Evolutionary conservation across 805 yeast species (phyloP), one percentile per base, ranked within the genome.

Genomic region (Isabelozyma gotoi): DNA sequence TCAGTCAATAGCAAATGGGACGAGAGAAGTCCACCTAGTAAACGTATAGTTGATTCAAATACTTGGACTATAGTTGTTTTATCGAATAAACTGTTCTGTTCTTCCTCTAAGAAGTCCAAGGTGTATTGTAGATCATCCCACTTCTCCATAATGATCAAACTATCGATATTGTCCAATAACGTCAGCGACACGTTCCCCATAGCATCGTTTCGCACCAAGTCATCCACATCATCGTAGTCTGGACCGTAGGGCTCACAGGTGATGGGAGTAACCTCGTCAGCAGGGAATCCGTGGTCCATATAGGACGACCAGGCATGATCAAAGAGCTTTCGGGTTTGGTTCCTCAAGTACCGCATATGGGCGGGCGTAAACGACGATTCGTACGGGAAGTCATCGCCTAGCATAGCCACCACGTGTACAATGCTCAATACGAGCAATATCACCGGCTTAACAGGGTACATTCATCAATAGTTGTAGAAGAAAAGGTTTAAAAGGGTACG

Each of bases 141-240:
- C 50, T 87, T 86, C 33, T 81, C 83, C 68, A 90, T 67, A 4
- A 91, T 74, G 5, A 91, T 83, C 46, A 87, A 76, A 11, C 92
- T 82, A 47, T 94, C 96, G 33, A 92, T 60, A 11, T 86, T 76
- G 60, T 91, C 98, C 19, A 91, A 67, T 38, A 90, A 63, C 0
- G 96, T 88, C 52, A 84, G 75, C 0, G 96, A 80, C 43, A 81
- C 83, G 54, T 89, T 89, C 0, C 97, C 97, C 67, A 89, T 61
- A 0, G 85, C 94, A 58, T 91, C 98, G 57, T 88, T 89, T 36
- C 85, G 68, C 17, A 77, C 78, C 2, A 78, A 69, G 53, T 89
- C 83, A 5, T 62, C 55, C 1, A 73, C 56, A 51, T 85, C 72
- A 0, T 62, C 63, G 45, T 67, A 73, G 55, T 88, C 89, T 10